A percentile compares a stretch with the other conserved stretches of the same genome.
phyloP scores from a whole-genome alignment of 108 stramenopile species.

The Skeletonema marinoi region DNA sequence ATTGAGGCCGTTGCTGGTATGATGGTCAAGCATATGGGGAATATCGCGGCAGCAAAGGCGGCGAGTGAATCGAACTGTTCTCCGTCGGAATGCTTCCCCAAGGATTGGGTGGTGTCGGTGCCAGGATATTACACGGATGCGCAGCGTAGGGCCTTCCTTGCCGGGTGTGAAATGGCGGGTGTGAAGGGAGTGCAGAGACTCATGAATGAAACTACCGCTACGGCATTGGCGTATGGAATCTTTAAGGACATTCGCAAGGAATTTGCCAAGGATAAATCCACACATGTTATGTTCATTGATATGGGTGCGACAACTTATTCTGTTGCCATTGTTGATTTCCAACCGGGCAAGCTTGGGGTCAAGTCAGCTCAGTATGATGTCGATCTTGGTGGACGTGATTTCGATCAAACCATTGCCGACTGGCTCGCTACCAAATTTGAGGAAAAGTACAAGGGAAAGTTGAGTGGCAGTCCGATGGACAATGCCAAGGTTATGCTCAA shows the following conservation, averaged over 20 bases:
- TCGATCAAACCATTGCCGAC: slow-evolving; percentile 90
- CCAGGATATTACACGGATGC: slow-evolving; percentile 96
- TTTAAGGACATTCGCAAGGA: slow-evolving; percentile 95
- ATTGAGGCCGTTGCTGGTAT: slow-evolving; percentile 92
- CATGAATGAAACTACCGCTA: slow-evolving; percentile 96
- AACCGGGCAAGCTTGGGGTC: slow-evolving; percentile 90
- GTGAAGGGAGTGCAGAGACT: slow-evolving; percentile 89
- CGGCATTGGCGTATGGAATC: slow-evolving; percentile 98
- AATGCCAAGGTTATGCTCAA: slow-evolving; percentile 91
- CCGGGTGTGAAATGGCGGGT: slow-evolving; percentile 91
- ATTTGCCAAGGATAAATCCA: slow-evolving; percentile 77
- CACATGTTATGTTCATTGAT: slow-evolving; percentile 92
- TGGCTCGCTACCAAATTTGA: slow-evolving; percentile 91
- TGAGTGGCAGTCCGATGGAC: slow-evolving; percentile 75
- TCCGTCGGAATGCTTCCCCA: slow-evolving; percentile 62
- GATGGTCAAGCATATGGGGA: slow-evolving; percentile 90
- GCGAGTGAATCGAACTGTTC: slow-evolving; percentile 31
- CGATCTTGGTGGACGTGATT: slow-evolving; percentile 92
- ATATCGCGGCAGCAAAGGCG: slow-evolving; percentile 81
- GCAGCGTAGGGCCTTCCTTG: slow-evolving; percentile 89
- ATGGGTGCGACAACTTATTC: slow-evolving; percentile 92
- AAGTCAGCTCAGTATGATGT: slow-evolving; percentile 80
- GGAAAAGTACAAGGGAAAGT: slow-evolving; percentile 82
- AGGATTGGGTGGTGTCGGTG: slow-evolving; percentile 94
- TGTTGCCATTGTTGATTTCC: slow-evolving; percentile 91